These are phyloP conservation scores for Rhizopogon hawkerae DNA, from an alignment of 1,284 basidiomycete genomes.

Conservation along the genomic window DNA sequence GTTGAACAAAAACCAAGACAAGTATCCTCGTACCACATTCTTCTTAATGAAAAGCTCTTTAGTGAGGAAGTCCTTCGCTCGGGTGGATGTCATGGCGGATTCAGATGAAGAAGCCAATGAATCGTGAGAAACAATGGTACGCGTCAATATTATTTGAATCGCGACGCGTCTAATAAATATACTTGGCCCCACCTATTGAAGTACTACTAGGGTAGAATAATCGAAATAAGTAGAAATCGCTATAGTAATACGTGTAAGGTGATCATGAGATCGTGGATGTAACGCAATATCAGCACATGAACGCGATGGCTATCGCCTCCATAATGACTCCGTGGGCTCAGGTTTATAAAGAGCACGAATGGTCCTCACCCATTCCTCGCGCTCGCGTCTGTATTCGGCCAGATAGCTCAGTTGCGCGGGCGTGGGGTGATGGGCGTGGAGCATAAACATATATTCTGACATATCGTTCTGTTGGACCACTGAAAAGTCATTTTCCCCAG, in stretches of 20 bases:
- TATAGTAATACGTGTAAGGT: not conserved
- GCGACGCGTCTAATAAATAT: not conserved
- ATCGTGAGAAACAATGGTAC: not conserved
- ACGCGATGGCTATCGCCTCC: not conserved
- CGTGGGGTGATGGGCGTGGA: conserved; percentile 25
- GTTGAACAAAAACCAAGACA: not conserved
- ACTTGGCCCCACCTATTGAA: too few relatives aligned
- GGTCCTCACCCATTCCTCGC: not conserved
- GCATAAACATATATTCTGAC: conserved; percentile 22
- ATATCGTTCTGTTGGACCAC: conserved; percentile 21
- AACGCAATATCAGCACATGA: not conserved
- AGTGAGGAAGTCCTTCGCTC: conserved; percentile 47
- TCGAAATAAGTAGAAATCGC: not conserved
- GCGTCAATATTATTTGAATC: not conserved
- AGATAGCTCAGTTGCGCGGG: conserved; percentile 18
- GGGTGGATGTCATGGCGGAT: conserved; percentile 36
- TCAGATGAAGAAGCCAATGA: not conserved
- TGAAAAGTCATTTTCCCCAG: conserved; percentile 18
- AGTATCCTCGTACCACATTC: conserved; percentile 44
- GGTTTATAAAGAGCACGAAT: not conserved
- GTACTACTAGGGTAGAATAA: not conserved
- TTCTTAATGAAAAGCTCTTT: conserved; percentile 56
- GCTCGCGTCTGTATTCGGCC: not conserved
- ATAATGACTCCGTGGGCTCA: not conserved
- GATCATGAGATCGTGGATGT: too few relatives aligned